Evolutionary conservation across 2,329 filamentous ascomycete species (phyloP).

Genomic region (Ascochyta rabiei): DNA sequence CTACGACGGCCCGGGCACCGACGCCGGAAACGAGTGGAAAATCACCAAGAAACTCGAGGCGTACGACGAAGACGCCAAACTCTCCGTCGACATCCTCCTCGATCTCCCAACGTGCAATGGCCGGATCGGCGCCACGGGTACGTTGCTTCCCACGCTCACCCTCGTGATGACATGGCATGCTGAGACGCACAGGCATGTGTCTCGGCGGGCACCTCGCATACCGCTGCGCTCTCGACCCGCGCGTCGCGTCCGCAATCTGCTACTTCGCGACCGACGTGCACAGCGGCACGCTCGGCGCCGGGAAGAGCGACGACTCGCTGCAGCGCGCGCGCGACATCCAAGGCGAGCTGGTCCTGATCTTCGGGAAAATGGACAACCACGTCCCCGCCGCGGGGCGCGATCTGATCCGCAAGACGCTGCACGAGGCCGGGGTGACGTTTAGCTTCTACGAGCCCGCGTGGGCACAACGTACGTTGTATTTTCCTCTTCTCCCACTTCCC

Average conservation of each 20-base stretch:
- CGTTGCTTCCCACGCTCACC: background rate
- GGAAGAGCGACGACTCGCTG: conserved; percentile 68
- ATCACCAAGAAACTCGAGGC: conserved; percentile 81
- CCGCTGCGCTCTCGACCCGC: conserved; percentile 73
- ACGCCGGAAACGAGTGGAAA: conserved; percentile 86
- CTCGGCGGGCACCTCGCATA: conserved; percentile 87
- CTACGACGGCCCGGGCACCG: conserved; percentile 87
- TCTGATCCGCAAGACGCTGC: conserved; percentile 79
- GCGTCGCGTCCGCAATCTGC: conserved; percentile 77
- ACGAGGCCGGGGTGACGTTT: conserved; percentile 75
- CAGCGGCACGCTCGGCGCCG: conserved; percentile 73
- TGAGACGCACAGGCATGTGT: conserved; percentile 67
- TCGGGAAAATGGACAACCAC: conserved; percentile 89
- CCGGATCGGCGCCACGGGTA: conserved; percentile 58
- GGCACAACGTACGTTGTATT: conserved; percentile 71
- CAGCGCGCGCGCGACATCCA: conserved; percentile 69
- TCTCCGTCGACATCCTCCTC: conserved; percentile 51
- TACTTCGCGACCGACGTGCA: conserved; percentile 96
- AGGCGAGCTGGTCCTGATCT: conserved; percentile 86
- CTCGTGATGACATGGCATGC: conserved; percentile 38
- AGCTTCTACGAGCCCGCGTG: conserved; percentile 90
- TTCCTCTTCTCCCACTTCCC: background rate
- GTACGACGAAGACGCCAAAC: conserved; percentile 70
- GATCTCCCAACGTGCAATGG: conserved; percentile 67
- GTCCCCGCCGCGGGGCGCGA: conserved; percentile 83